Percentiles rank a stretch among this genome's conserved stretches.
Evolutionary conservation across 257 asterid genomes (phyloP).

Genomic region (Gentiana straminea): DNA sequence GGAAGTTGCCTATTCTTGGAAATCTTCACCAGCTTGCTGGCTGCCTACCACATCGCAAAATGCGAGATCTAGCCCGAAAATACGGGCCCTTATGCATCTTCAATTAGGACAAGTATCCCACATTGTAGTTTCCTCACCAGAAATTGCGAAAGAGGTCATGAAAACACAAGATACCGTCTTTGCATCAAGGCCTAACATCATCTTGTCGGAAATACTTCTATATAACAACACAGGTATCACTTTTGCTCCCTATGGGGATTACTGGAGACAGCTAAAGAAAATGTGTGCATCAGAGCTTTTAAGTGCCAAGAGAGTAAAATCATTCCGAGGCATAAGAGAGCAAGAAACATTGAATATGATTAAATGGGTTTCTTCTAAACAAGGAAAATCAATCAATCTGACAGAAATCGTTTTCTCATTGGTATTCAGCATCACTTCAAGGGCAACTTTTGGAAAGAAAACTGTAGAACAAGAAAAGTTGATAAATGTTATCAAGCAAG

Average conservation of each 20-base stretch:
- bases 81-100: conserved; percentile 19
- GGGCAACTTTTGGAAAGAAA: conserved; percentile 8
- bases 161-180: neutral
- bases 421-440: conserved; percentile 1
- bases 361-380: neutral
- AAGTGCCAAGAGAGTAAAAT: conserved; percentile 10
- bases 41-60: neutral
- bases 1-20: neutral
- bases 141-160: neutral
- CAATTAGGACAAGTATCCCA: conserved; percentile 13
- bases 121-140: conserved; percentile 7
- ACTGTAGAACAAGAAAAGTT: conserved; percentile 4
- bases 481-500: neutral
- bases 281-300: conserved; percentile 9
- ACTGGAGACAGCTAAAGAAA: neutral
- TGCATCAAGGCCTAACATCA: neutral
- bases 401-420: neutral
- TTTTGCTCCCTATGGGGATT: neutral
- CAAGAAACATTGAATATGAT: conserved; percentile 9
- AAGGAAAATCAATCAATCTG: conserved; percentile 1
- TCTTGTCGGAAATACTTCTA: neutral
- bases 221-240: neutral
- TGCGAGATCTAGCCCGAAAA: conserved; percentile 1
- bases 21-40: neutral
- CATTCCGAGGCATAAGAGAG: conserved; percentile 11